These are phyloP conservation scores for Sanghuangporus sanghuang DNA, from an alignment of 1,284 basidiomycete genomes.

Conservation along the genomic window DNA sequence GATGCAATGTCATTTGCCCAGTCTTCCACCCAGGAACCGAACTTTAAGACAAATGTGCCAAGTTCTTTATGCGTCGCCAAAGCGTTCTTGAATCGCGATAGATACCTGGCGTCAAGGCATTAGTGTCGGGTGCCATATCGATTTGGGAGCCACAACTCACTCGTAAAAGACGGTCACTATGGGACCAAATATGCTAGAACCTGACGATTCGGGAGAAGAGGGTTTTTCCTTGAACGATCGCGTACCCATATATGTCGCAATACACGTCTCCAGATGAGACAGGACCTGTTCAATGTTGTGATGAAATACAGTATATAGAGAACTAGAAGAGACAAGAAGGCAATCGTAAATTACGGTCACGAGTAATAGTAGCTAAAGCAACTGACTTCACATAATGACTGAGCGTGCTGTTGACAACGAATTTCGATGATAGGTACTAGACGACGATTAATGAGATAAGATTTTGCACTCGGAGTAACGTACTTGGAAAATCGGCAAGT, in stretches of 20 bases:
- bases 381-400: slow-evolving; percentile 50
- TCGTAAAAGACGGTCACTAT: slow-evolving; percentile 46
- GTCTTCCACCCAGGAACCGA: slow-evolving; percentile 39
- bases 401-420: slow-evolving; percentile 57
- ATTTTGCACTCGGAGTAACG: slow-evolving; percentile 13
- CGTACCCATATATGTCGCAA: slow-evolving; percentile 35
- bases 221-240: slow-evolving; percentile 38
- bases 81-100: slow-evolving; percentile 56
- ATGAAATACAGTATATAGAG: slow-evolving; percentile 48
- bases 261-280: slow-evolving; percentile 36
- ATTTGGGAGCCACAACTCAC: slow-evolving; percentile 31
- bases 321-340: slow-evolving; percentile 39
- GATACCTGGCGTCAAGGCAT: slow-evolving; percentile 35
- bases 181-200: slow-evolving; percentile 42
- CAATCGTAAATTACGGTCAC: background rate
- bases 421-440: slow-evolving; percentile 59
- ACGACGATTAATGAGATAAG: background rate
- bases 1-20: slow-evolving; percentile 41
- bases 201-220: slow-evolving; percentile 25
- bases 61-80: slow-evolving; percentile 43
- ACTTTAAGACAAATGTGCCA: slow-evolving; percentile 33
- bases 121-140: background rate
- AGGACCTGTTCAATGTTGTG: slow-evolving; percentile 45
- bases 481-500: slow-evolving; percentile 54
- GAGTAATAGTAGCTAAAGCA: background rate